Percentiles rank a stretch among this genome's conserved stretches.
Evolutionary conservation across 257 asterid genomes (phyloP).

Genomic region (Lycium barbarum): DNA sequence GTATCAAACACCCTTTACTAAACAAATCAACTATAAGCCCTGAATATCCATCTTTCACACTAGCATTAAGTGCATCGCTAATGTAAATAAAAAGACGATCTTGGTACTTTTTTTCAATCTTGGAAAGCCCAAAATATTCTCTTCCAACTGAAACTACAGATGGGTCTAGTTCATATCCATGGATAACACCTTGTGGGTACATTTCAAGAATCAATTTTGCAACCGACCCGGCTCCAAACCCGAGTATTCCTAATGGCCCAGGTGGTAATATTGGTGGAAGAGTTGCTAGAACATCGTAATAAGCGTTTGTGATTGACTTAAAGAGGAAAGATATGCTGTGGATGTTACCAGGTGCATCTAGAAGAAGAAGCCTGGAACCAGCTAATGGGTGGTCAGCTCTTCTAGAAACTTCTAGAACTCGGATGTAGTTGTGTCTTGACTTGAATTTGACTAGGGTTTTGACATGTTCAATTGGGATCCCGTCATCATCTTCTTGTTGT

Average conservation of each 20-base stretch:
- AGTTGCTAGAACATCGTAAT: constrained; percentile 86
- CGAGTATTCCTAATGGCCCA: constrained; percentile 83
- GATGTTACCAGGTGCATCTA: constrained; percentile 92
- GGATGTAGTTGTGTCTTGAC: constrained; percentile 78
- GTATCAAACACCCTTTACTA: constrained; percentile 73
- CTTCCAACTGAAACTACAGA: constrained; percentile 76
- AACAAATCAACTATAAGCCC: constrained; percentile 76
- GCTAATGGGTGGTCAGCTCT: constrained; percentile 87
- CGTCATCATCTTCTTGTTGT: constrained; percentile 42
- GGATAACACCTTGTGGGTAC: constrained; percentile 59
- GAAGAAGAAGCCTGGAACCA: constrained; percentile 83
- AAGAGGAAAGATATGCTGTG: constrained; percentile 86
- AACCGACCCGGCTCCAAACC: constrained; percentile 91
- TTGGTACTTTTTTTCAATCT: constrained; percentile 60
- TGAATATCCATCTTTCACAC: constrained; percentile 61
- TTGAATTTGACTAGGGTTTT: constrained; percentile 82
- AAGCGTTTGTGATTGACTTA: constrained; percentile 70
- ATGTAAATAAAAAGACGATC: constrained; percentile 60
- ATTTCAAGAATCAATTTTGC: constrained; percentile 65
- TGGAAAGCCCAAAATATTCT: constrained; percentile 71
- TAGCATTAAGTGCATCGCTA: constrained; percentile 67
- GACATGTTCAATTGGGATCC: constrained; percentile 81
- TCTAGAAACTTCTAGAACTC: constrained; percentile 82
- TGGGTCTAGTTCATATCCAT: constrained; percentile 91
- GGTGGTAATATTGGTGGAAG: constrained; percentile 81